A percentile compares a stretch with the other conserved stretches of the same genome.
Evolutionary conservation across 1,284 basidiomycete genomes (phyloP).

Genomic region (Phellopilus nigrolimitatus): DNA sequence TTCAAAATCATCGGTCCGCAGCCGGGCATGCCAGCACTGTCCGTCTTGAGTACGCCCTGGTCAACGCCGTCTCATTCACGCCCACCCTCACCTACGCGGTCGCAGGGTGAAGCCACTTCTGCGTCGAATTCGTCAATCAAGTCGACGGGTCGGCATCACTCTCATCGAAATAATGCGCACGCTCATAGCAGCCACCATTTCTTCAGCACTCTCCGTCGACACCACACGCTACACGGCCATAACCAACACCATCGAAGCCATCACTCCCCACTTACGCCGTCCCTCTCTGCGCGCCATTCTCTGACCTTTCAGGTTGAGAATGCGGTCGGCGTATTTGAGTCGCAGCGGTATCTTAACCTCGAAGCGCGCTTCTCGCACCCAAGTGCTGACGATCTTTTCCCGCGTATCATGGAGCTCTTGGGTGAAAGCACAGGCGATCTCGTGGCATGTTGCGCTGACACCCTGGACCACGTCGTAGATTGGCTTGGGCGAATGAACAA

Average conservation of each 20-base stretch:
- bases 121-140: background rate
- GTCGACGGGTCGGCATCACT: background rate
- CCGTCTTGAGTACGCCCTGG: slow-evolving; percentile 5
- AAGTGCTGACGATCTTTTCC: slow-evolving; percentile 46
- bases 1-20: slow-evolving; percentile 55
- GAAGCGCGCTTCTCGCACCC: slow-evolving; percentile 57
- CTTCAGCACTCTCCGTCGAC: slow-evolving; percentile 1
- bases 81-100: slow-evolving; percentile 25
- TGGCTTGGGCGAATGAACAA: slow-evolving; percentile 49
- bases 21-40: slow-evolving; percentile 26
- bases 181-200: background rate
- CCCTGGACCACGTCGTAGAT: slow-evolving; percentile 41
- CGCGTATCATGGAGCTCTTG: slow-evolving; percentile 49
- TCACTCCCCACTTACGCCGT: slow-evolving; percentile 1
- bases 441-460: slow-evolving; percentile 43
- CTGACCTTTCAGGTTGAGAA: too few relatives aligned
- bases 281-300: background rate
- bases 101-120: slow-evolving; percentile 25
- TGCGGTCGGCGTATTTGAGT: slow-evolving; percentile 80
- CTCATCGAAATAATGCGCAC: background rate
- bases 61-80: slow-evolving; percentile 20
- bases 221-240: slow-evolving; percentile 3
- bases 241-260: background rate
- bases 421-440: slow-evolving; percentile 54
- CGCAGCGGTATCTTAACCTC: slow-evolving; percentile 71